Percentiles rank a stretch among this genome's conserved stretches.
phyloP scores from a whole-genome alignment of 2,329 filamentous ascomycete genomes.

The Fusarium sarcochroum region DNA sequence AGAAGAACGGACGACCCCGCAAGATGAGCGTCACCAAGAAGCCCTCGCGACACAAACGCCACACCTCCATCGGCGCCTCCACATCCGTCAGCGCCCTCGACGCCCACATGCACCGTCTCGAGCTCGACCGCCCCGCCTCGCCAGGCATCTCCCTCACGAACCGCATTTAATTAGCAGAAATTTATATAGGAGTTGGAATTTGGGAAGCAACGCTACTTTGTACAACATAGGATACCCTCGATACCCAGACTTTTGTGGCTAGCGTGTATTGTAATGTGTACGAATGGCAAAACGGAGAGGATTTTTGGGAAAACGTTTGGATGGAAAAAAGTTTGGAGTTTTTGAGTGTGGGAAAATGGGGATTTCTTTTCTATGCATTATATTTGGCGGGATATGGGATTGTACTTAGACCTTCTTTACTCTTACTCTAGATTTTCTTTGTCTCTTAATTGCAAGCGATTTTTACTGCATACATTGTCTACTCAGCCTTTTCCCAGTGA shows the following conservation, averaged over 20 bases:
- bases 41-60: slow-evolving; percentile 43
- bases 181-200: slow-evolving; percentile 10
- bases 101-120: slow-evolving; percentile 46
- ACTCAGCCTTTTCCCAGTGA: fast-evolving
- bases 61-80: slow-evolving; percentile 40
- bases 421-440: slow-evolving; percentile 24
- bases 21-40: slow-evolving; percentile 51
- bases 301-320: slow-evolving; percentile 8
- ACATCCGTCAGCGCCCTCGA: slow-evolving; percentile 44
- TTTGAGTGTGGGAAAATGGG: slow-evolving; percentile 6
- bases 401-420: slow-evolving; percentile 21
- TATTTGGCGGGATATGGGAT: neutral
- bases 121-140: slow-evolving; percentile 48
- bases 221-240: slow-evolving; percentile 38
- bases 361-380: slow-evolving; percentile 1
- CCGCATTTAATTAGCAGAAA: slow-evolving; percentile 37
- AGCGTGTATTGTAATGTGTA: slow-evolving; percentile 37
- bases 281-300: slow-evolving; percentile 12
- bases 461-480: neutral
- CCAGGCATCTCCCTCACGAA: slow-evolving; percentile 49
- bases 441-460: slow-evolving; percentile 19
- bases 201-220: slow-evolving; percentile 26
- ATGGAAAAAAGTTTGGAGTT: slow-evolving; percentile 13
- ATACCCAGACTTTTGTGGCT: slow-evolving; percentile 27
- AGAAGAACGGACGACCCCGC: slow-evolving; percentile 46